Base-by-base conservation (phyloP, 2,329 filamentous ascomycete species). In the Neofusicoccum cordaticola region DNA sequence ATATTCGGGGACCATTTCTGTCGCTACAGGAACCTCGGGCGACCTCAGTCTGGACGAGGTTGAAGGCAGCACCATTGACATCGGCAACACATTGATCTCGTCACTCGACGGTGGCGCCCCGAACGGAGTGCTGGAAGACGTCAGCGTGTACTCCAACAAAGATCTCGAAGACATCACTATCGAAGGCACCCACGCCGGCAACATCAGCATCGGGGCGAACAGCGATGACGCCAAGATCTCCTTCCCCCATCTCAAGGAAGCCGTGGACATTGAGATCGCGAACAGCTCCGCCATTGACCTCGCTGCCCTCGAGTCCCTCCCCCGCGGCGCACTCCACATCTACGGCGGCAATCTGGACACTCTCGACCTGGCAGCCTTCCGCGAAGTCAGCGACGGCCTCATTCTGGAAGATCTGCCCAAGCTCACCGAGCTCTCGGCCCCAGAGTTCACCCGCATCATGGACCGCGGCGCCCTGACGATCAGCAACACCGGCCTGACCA, bases 391-490 rank as follows among this genome's bases (percentile, higher is more conserved):
- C 11, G 52, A 15, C 22, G 52, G 52, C 39, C 52, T 57, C 19
- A 57, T 57, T 39, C 52, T 57, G 6, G 37, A 57, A 11, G 52
- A 57, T 22, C 39, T 57, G 52, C 52, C 52, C 19, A 57, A 57
- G 39, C 52, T 57, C 8, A 57, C 52, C 12, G 22, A 57, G n/a
- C 39, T 57, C 8, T 44, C 39, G 7, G 52, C 52, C 2, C 52
- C 52, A 3, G 52, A 57, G 39, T 57, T 57, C 39, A 57, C 52
- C 5, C 52, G 52, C 52, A 57, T 57, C 39, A 57, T 57, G 52
- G 52, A 57, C 52, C 12, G 39, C 15, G 52, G 52, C 39, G 22
- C 52, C 17, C 52, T 57, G 39, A 45, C 52, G 4, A 57, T 57
- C 39, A 17, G 13, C 52, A 44, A 44, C 52, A 57, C 52, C 1